Conservation (phyloP, 208 protist species). For the Crithidia mellificae region DNA sequence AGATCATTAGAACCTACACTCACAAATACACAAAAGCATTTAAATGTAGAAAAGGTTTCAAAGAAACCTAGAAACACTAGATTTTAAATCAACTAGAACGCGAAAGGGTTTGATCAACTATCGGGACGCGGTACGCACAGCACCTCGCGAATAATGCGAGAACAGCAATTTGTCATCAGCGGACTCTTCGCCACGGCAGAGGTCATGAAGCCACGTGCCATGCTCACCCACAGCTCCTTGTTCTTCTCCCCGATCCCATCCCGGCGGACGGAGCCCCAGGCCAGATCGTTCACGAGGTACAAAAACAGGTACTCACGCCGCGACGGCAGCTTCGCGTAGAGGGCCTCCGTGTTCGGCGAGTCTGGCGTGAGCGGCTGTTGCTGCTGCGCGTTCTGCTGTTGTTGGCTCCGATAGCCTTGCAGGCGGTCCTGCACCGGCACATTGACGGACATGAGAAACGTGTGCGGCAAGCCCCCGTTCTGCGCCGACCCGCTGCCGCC, state of each 20-base stretch:
- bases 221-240: constrained; percentile 48
- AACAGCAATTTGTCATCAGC: constrained; percentile 55
- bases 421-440: constrained; percentile 17
- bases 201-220: constrained; percentile 52
- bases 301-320: constrained; percentile 55
- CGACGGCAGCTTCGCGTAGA: constrained; percentile 37
- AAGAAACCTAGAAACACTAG: too few species aligned
- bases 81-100: too few species aligned
- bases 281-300: constrained; percentile 57
- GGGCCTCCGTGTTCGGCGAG: not conserved
- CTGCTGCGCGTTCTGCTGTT: not conserved
- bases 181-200: constrained; percentile 52
- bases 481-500: not conserved
- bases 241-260: constrained; percentile 34
- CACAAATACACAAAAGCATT: too few species aligned
- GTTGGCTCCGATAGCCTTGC: constrained; percentile 6
- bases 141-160: constrained; percentile 54
- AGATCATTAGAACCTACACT: too few species aligned
- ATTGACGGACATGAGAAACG: not conserved
- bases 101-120: too few species aligned
- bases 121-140: constrained; percentile 32
- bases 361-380: not conserved
- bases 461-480: not conserved
- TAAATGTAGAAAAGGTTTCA: too few species aligned
- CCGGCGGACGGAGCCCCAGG: constrained; percentile 42